These are phyloP conservation scores for Diversispora eburnea DNA, from an alignment of 192 early-diverging fungal species.

Conservation along the genomic window DNA sequence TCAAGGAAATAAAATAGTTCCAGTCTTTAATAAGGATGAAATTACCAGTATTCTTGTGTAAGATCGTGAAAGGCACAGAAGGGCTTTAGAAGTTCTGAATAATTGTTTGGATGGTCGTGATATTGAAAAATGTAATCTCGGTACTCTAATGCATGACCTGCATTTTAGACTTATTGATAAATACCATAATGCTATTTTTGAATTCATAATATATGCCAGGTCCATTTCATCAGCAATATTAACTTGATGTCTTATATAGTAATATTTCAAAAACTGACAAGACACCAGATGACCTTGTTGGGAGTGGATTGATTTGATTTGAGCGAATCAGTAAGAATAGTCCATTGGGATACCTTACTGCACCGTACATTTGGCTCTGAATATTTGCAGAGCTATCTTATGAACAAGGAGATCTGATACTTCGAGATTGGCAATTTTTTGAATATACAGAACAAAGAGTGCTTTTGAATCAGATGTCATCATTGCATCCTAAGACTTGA, in stretches of 20 bases:
- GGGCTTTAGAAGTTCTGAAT: conserved; percentile 31
- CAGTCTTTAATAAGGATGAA: conserved; percentile 14
- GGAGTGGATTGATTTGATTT: conserved; percentile 1
- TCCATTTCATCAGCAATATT: conserved; percentile 2
- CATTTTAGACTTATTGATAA: conserved; percentile 19
- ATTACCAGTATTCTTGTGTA: conserved; percentile 32
- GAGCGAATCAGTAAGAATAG: neutral
- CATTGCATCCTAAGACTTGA: neutral
- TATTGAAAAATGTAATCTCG: conserved; percentile 23
- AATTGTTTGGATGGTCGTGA: neutral
- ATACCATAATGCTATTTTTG: conserved; percentile 19
- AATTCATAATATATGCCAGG: neutral
- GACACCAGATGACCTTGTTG: neutral
- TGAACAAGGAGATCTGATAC: conserved; percentile 1
- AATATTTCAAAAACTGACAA: conserved; percentile 4
- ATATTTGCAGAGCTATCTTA: conserved; percentile 29
- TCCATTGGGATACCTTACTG: conserved; percentile 21
- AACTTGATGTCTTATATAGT: neutral
- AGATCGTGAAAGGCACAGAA: conserved; percentile 38
- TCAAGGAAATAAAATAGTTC: neutral
- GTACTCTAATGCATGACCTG: conserved; percentile 31
- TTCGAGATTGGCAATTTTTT: conserved; percentile 3
- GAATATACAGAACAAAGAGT: conserved; percentile 10
- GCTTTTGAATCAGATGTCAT: neutral
- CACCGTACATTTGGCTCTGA: conserved; percentile 41